Percentiles rank a stretch among this genome's conserved stretches.
Conservation (phyloP, 306 rosid species). For the Leucaena leucocephala region DNA sequence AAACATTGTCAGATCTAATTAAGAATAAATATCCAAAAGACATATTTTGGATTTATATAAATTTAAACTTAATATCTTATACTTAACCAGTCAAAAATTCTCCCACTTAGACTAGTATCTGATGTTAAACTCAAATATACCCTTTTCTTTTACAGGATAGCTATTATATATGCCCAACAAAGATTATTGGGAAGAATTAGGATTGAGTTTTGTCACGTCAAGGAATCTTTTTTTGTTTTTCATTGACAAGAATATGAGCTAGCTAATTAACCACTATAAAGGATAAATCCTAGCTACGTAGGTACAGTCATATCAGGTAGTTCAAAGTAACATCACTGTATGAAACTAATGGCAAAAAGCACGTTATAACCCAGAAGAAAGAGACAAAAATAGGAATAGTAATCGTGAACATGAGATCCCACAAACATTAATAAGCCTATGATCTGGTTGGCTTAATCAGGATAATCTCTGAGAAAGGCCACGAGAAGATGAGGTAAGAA, state of each 20-base stretch:
- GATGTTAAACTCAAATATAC: not conserved
- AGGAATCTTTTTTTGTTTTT: not conserved
- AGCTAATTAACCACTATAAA: not conserved
- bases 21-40: too few species aligned
- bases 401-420: not conserved
- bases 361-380: slow-evolving; percentile 3
- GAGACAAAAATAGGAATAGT: not conserved
- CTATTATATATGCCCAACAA: not conserved
- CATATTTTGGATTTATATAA: too few species aligned
- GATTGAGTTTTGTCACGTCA: not conserved
- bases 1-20: too few species aligned
- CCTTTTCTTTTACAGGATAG: not conserved
- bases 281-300: too few species aligned
- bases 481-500: slow-evolving; percentile 9
- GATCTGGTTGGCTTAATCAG: slow-evolving; percentile 28
- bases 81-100: too few species aligned
- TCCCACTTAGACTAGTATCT: too few species aligned
- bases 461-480: slow-evolving; percentile 19
- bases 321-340: not conserved
- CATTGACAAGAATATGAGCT: too few species aligned
- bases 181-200: not conserved
- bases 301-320: not conserved
- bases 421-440: slow-evolving; percentile 20
- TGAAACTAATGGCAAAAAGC: not conserved
- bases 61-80: too few species aligned